Evolutionary conservation across 495 filamentous ascomycete species (phyloP), one percentile per base, ranked within the genome.

Genomic region (Penicillium pancosmium): DNA sequence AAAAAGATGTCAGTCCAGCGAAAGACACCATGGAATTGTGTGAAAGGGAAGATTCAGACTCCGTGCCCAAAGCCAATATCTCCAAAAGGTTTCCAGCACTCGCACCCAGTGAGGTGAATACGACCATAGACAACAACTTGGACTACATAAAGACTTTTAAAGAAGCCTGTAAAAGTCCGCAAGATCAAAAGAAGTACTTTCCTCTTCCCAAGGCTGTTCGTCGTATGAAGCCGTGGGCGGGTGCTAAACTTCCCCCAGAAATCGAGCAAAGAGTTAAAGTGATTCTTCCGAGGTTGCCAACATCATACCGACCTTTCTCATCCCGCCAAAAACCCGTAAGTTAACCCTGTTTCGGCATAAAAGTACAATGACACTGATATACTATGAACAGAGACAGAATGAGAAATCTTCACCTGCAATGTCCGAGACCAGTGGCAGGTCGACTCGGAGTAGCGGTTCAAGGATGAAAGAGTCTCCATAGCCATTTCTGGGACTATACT

Each of bases 171-270:
- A 41, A 55, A 2, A 18, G 54, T 38, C 38, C 46, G 1, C 13
- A 35, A 21, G 33, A 54, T 4, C 52, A 51, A 21, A 34, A 47
- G 16, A 49, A 54, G n/a, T 38, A 52, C 15, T 59, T 55, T 13
- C 63, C 63, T 5, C 21, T 19, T 5, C 55, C 48, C n/a, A 23
- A 44, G 4, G 27, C 46, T n/a, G 62, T 60, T 31, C 54, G 55
- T 31, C 57, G 54, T 31, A 50, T 61, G 5, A 55, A 56, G 49
- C 40, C 56, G 25, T 67, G 64, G 60, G 58, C 58, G 12, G 62
- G 63, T 10, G 41, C 35, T 36, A 3, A 49, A 7, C 21, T 48
- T 6, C 50, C 55, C 1, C 31, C 27, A 27, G 25, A 38, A n/a
- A 18, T 53, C 25, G 41, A 38, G 19, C 11, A 31, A 36, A n/a